Percentiles rank a stretch among this genome's conserved stretches.
Evolutionary conservation across 345 rosid species (phyloP).

Genomic region (Boechera stricta): DNA sequence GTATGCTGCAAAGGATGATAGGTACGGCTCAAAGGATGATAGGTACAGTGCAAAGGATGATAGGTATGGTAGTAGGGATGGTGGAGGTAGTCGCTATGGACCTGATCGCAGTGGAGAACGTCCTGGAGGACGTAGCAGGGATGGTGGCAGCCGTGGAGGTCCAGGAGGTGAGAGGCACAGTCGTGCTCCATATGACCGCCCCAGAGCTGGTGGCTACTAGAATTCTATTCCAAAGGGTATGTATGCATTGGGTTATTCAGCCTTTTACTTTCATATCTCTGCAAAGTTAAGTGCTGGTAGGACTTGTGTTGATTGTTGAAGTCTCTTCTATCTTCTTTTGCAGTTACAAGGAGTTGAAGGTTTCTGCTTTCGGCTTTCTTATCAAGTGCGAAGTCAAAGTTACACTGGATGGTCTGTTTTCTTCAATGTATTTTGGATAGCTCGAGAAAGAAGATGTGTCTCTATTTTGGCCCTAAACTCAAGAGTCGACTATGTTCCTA

Average conservation of each 20-base stretch:
- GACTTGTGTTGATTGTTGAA: slow-evolving; percentile 13
- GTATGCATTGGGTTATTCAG: not conserved
- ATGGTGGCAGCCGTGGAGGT: slow-evolving; percentile 73
- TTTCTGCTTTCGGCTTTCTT: slow-evolving; percentile 17
- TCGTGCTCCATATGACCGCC: slow-evolving; percentile 91
- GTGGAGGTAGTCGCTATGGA: slow-evolving; percentile 71
- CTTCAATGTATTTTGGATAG: slow-evolving; percentile 41
- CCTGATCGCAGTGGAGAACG: slow-evolving; percentile 81
- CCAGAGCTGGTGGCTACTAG: slow-evolving; percentile 57
- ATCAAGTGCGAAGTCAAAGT: slow-evolving; percentile 33
- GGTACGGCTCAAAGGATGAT: slow-evolving; percentile 54
- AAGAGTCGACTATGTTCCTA: slow-evolving; percentile 45
- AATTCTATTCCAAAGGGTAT: slow-evolving; percentile 33
- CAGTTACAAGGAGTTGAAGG: slow-evolving; percentile 40
- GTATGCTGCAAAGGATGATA: slow-evolving; percentile 48
- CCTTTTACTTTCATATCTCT: not conserved
- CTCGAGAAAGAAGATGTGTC: slow-evolving; percentile 45
- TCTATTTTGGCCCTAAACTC: slow-evolving; percentile 42
- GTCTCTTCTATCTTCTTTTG: not conserved
- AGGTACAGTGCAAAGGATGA: slow-evolving; percentile 55
- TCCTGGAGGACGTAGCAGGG: slow-evolving; percentile 72
- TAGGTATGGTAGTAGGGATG: slow-evolving; percentile 60
- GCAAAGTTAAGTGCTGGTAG: not conserved
- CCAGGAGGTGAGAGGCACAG: slow-evolving; percentile 72
- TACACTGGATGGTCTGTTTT: slow-evolving; percentile 33